A percentile compares a stretch with the other conserved stretches of the same genome.
Conservation (phyloP, 176 grass and related monocot species). For the Echinochloa phyllopogon region DNA sequence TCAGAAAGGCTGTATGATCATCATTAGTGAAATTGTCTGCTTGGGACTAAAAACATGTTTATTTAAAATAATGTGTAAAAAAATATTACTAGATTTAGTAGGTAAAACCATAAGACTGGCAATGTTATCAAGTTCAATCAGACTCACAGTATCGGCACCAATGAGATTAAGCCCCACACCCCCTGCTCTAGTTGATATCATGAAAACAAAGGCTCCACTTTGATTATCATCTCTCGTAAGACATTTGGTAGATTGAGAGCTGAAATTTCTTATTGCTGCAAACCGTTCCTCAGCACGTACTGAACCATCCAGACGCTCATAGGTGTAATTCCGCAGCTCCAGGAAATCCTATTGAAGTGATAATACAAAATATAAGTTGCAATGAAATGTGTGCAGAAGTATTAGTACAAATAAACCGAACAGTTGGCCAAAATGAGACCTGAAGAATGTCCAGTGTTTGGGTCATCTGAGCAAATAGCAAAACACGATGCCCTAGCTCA, state of each 20-base stretch:
- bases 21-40: constrained; percentile 20
- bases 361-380: constrained; percentile 22
- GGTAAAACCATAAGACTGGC: constrained; percentile 28
- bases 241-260: constrained; percentile 51
- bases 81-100: constrained; percentile 18
- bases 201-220: constrained; percentile 87
- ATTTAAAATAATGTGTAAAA: constrained; percentile 5
- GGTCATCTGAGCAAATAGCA: constrained; percentile 98
- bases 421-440: constrained; percentile 49
- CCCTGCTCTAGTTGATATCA: constrained; percentile 98
- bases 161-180: constrained; percentile 98
- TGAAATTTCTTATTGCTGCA: constrained; percentile 94
- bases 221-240: constrained; percentile 52
- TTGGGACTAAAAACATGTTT: constrained; percentile 25
- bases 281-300: constrained; percentile 96
- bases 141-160: constrained; percentile 95
- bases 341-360: constrained; percentile 76
- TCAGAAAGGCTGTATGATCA: constrained; percentile 21
- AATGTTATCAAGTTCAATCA: constrained; percentile 44
- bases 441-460: constrained; percentile 97
- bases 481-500: constrained; percentile 72
- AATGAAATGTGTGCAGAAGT: not conserved
- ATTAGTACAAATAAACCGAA: constrained; percentile 14
- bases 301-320: constrained; percentile 92
- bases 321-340: constrained; percentile 87